These are phyloP conservation scores for Aspergillus fischeri DNA, from an alignment of 2,329 filamentous ascomycete genomes.

Conservation along the genomic window DNA sequence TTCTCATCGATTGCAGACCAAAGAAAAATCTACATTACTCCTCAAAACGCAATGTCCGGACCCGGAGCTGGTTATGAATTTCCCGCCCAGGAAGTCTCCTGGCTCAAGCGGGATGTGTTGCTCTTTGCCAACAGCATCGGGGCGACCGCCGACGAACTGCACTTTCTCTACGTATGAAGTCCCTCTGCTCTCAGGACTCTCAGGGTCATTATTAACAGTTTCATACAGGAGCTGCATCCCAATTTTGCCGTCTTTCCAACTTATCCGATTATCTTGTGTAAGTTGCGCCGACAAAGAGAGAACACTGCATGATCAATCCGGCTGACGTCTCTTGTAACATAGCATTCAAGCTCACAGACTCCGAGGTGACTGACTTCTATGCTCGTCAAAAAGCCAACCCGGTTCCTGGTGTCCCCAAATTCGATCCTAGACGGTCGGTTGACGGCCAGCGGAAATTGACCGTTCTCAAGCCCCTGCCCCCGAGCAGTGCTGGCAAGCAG, in stretches of 20 bases:
- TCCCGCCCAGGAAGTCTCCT: slow-evolving; percentile 69
- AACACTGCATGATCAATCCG: slow-evolving; percentile 21
- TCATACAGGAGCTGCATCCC: slow-evolving; percentile 72
- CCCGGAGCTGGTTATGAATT: slow-evolving; percentile 73
- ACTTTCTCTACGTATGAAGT: slow-evolving; percentile 75
- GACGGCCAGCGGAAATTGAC: slow-evolving; percentile 80
- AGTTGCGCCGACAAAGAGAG: slow-evolving; percentile 21
- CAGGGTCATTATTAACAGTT: not conserved
- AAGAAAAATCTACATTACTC: not conserved
- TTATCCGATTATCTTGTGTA: slow-evolving; percentile 75
- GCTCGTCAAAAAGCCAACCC: slow-evolving; percentile 60
- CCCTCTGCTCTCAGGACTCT: not conserved
- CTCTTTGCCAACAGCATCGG: slow-evolving; percentile 91
- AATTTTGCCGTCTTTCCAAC: slow-evolving; percentile 86
- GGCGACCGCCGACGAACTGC: slow-evolving; percentile 77
- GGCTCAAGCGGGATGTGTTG: slow-evolving; percentile 82
- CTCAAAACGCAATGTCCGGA: slow-evolving; percentile 37
- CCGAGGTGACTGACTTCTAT: slow-evolving; percentile 84
- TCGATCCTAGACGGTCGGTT: slow-evolving; percentile 70
- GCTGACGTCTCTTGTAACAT: slow-evolving; percentile 18
- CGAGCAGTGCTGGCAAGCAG: slow-evolving; percentile 63
- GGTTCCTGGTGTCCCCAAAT: slow-evolving; percentile 72
- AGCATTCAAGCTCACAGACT: slow-evolving; percentile 72
- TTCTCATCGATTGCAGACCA: not conserved
- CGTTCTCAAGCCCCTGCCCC: slow-evolving; percentile 71